Base-by-base conservation (phyloP, 768 basidiomycete species). In the Daedaleopsis nitida region DNA sequence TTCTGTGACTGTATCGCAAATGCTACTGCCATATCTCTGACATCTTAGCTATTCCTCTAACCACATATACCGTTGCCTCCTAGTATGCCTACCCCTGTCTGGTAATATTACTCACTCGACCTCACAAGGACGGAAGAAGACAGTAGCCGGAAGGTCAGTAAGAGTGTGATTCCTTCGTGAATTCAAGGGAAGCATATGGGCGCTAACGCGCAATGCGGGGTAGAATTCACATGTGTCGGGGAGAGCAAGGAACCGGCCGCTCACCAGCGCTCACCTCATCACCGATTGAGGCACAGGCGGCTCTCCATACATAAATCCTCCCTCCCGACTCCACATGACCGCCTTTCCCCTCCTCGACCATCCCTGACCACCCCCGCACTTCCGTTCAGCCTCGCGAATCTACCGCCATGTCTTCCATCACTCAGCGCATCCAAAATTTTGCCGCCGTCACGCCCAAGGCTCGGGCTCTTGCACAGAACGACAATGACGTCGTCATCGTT, bases 401-500 rank as follows among this genome's bases (percentile, higher is more conserved):
- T 21, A n/a, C 52, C 27, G 37, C 39, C 32, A 73, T 70, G 68
- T 38, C 64, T 51, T 61, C 70, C 37, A 47, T 67, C 62, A 57
- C 62, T 19, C 67, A 71, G 50, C 58, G 65, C 52, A 61, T 69
- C 48, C 59, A 62, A 34, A 63, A 65, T 64, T 27, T 66, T 34
- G 23, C 66, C 50, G 59, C 59, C 24, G 43, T 59, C 4, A 72
- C 60, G 81, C 94, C 52, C 23, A 90, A 85, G 72, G 78, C 86
- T 23, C 78, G 79, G 60, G 65, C 93, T 23, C 82, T 95, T 52
- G 78, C 83, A 68, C 89, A 92, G 78, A 78, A 83, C 68, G 88
- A 90, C 63, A 82, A 92, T 72, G 94, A 96, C 75, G 89, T 98
- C 14, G 96, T 98, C 65, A 91, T 98, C 72, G 86, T 94, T 69